Percentiles rank a stretch among this genome's conserved stretches.
Conservation (phyloP, 768 basidiomycete species). For the Tulasnella sp. region DNA sequence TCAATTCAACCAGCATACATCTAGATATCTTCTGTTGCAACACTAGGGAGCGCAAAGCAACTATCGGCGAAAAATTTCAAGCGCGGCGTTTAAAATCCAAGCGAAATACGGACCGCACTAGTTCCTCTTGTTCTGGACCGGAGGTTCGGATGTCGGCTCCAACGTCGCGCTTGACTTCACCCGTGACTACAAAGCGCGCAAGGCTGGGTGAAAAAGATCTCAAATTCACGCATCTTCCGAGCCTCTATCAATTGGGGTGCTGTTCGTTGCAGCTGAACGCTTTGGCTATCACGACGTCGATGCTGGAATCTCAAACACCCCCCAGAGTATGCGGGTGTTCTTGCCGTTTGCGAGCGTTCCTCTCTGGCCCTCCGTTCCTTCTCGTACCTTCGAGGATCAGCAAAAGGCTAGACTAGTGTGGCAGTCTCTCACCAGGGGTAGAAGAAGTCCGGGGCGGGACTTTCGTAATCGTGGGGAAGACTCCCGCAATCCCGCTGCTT, state of each 20-base stretch:
- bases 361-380: not conserved
- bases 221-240: not conserved
- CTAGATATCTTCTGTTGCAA: no score
- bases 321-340: not conserved
- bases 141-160: not conserved
- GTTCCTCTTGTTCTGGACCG: not conserved
- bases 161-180: not conserved
- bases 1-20: not conserved
- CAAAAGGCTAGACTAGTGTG: not conserved
- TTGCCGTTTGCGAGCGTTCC: not conserved
- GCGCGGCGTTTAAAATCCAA: not conserved
- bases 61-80: not conserved
- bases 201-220: not conserved
- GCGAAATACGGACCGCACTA: not conserved
- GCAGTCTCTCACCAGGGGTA: not conserved
- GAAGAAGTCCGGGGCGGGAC: constrained; percentile 8
- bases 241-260: not conserved
- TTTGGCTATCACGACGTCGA: not conserved
- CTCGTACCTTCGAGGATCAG: not conserved
- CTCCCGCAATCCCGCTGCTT: constrained; percentile 1
- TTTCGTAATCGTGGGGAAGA: constrained; percentile 4
- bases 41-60: not conserved
- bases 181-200: not conserved
- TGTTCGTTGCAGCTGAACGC: not conserved
- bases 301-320: not conserved